These are phyloP conservation scores for Magnusiomyces clavatus DNA, from an alignment of 1,139 yeast genomes.

Conservation along the genomic window DNA sequence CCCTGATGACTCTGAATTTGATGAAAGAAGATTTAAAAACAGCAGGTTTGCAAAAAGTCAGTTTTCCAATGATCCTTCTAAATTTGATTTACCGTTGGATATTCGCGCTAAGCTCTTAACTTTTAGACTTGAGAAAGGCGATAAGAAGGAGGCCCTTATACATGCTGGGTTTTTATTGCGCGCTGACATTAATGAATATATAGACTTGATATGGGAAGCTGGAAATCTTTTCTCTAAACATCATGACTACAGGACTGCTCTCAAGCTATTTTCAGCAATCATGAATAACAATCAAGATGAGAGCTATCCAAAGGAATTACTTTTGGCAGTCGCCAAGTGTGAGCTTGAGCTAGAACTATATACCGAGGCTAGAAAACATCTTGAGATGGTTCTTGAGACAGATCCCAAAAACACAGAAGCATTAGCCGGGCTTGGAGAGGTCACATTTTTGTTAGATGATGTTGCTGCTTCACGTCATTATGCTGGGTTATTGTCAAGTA, in stretches of 20 bases:
- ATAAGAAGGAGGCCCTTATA: constrained; percentile 59
- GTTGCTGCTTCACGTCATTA: constrained; percentile 52
- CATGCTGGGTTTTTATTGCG: constrained; percentile 58
- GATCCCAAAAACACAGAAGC: constrained; percentile 66
- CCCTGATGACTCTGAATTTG: constrained; percentile 71
- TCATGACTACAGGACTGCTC: constrained; percentile 65
- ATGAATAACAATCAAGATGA: constrained; percentile 38
- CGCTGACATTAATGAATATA: constrained; percentile 51
- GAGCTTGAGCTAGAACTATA: constrained; percentile 65
- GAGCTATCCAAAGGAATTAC: neutral
- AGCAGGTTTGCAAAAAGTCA: constrained; percentile 16
- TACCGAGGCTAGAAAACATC: constrained; percentile 60
- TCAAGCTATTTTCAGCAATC: constrained; percentile 41
- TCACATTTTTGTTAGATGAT: constrained; percentile 60
- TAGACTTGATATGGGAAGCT: constrained; percentile 70
- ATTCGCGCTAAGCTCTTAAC: constrained; percentile 74
- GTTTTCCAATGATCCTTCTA: constrained; percentile 14
- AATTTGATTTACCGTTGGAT: constrained; percentile 64
- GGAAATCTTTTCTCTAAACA: constrained; percentile 65
- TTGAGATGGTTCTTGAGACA: constrained; percentile 44
- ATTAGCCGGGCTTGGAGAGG: constrained; percentile 73
- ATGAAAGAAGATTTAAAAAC: constrained; percentile 44
- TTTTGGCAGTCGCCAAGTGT: constrained; percentile 64
- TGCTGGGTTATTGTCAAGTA: constrained; percentile 43
- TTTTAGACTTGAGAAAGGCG: constrained; percentile 57